phyloP scores from a whole-genome alignment of 306 rosid species.

The Sechiopsis laciniata region DNA sequence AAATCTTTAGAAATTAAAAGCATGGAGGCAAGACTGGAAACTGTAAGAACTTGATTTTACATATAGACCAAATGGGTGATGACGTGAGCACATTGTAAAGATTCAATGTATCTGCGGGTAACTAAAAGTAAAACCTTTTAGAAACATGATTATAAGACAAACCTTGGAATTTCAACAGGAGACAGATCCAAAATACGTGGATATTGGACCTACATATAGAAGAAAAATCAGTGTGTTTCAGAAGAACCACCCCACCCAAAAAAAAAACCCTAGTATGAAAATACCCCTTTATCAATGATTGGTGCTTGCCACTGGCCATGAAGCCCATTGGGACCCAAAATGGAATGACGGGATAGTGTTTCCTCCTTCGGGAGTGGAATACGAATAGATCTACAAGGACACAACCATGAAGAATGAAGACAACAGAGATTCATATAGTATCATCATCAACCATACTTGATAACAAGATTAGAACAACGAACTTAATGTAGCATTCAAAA shows the following conservation, averaged over 20 bases:
- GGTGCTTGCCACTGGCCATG: conserved; percentile 74
- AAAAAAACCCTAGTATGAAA: conserved; percentile 22
- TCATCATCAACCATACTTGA: not conserved
- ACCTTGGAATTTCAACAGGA: conserved; percentile 76
- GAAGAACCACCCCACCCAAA: conserved; percentile 12
- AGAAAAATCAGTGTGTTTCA: conserved; percentile 32
- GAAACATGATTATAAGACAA: conserved; percentile 21
- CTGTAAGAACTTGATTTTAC: conserved; percentile 17
- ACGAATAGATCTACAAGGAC: conserved; percentile 51
- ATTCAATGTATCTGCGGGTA: not conserved
- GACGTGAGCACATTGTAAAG: conserved; percentile 3
- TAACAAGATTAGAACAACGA: not conserved
- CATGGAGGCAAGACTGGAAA: conserved; percentile 9
- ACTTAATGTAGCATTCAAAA: not conserved
- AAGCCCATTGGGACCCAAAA: conserved; percentile 84
- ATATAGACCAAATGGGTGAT: not conserved
- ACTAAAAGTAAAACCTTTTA: conserved; percentile 16
- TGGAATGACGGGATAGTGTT: conserved; percentile 81
- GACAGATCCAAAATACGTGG: conserved; percentile 69
- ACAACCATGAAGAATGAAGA: conserved; percentile 20
- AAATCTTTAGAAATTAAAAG: not conserved
- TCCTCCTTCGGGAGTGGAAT: conserved; percentile 61
- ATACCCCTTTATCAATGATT: conserved; percentile 63
- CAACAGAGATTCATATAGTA: not conserved
- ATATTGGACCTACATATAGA: conserved; percentile 67